Evolutionary conservation across 1,284 basidiomycete species (phyloP).

Genomic region (Ustilago crameri): DNA sequence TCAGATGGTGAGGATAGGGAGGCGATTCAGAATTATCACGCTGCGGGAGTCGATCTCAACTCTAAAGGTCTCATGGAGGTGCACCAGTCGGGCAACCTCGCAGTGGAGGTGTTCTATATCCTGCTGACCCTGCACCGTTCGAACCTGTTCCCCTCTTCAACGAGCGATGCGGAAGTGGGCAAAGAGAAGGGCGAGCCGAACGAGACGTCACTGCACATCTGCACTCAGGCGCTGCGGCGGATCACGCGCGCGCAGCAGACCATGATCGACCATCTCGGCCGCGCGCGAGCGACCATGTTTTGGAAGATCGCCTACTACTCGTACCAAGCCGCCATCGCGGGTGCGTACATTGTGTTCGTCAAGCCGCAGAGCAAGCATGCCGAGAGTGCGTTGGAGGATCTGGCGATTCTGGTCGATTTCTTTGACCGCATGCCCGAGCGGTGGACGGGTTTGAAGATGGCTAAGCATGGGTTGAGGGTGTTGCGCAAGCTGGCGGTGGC

Average conservation of each 20-base stretch:
- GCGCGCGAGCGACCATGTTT: constrained; percentile 38
- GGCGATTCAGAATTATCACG: constrained; percentile 24
- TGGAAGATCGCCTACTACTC: constrained; percentile 50
- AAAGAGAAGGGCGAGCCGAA: constrained; percentile 13
- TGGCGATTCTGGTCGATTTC: constrained; percentile 36
- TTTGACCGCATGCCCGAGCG: constrained; percentile 42
- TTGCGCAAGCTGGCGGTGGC: constrained; percentile 41
- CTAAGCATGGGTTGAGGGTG: constrained; percentile 39
- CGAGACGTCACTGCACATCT: constrained; percentile 33
- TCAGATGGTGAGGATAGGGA: constrained; percentile 19
- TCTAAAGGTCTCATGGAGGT: constrained; percentile 44
- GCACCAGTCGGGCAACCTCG: constrained; percentile 40
- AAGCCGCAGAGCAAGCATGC: constrained; percentile 41
- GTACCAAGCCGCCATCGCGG: constrained; percentile 43
- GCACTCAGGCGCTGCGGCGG: constrained; percentile 31
- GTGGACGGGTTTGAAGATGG: constrained; percentile 44
- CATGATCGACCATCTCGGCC: constrained; percentile 36
- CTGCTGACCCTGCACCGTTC: constrained; percentile 32
- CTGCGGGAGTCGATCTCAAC: constrained; percentile 39
- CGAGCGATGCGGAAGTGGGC: background rate
- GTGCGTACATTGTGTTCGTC: constrained; percentile 40
- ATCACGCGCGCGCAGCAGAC: constrained; percentile 39
- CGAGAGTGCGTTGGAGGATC: constrained; percentile 30
- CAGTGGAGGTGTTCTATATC: constrained; percentile 40
- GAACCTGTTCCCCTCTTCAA: constrained; percentile 24